Evolutionary conservation across 345 rosid species (phyloP), one percentile per base, ranked within the genome.

Genomic region (Crucihimalaya himalaica): DNA sequence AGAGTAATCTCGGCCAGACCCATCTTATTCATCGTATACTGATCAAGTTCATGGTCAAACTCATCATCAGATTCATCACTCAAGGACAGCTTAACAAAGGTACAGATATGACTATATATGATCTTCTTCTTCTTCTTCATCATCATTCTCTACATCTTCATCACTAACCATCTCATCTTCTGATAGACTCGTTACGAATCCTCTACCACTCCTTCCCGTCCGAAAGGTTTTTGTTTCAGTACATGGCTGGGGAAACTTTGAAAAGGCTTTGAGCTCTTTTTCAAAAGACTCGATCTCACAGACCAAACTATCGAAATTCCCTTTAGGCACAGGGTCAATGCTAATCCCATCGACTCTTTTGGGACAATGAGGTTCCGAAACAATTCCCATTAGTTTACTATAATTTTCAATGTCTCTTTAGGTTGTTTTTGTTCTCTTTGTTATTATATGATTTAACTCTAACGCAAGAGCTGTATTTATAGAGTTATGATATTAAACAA

Each of bases 311-410:
- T 37, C 42, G 42, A 37, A 11, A 67, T 81, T 83, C 96, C 97
- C 87, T 66, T 90, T 77, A 3, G 93, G 98, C 32, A 90, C 96
- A 27, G 93, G 98, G 37, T 93, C 96, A 27, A 73, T 67, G 5
- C 79, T 68, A 62, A 87, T 76, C 46, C 85, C 90, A 58, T 87
- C 73, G 15, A 87, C 84, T 4, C 51, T 86, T 21, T 71, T 80
- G 0, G 89, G 89, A 32, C 85, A 84, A 9, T 70, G 86, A 77
- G 84, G 83, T 50, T 88, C 88, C 79, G 88, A 76, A 57, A 87
- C 52, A 58, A 72, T 72, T 56, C 83, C 87, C 98, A 48, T 48
- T 48, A 9, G 9, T 29, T 29, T 6, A 6, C 32, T 29, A 6
- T 31, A 5, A 31, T 7, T 31, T 1, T 29, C 0, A 6, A 5